Evolutionary conservation across 352 stramenopile genomes (phyloP), one percentile per base, ranked within the genome.

Genomic region (Pythium insidiosum): DNA sequence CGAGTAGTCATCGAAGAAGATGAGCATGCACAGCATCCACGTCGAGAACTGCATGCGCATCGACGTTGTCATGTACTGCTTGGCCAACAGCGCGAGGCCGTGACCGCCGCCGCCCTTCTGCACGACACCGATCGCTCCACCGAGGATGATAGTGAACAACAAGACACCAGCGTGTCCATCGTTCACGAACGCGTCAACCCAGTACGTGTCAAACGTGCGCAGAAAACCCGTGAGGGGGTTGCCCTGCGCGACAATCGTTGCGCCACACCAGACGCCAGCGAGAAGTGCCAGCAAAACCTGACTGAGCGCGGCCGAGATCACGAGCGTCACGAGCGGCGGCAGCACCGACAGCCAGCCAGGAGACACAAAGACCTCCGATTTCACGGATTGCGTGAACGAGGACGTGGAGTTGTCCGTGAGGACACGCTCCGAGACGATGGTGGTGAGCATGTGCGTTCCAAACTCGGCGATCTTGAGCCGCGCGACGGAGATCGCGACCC

Each of bases 1-100:
- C 51, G 84, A 93, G 64, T 95, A 96, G 62, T 96, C 86, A 53
- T 96, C 86, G 49, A 96, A 96, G 69, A 96, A 96, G 56, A 95
- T 91, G 44, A 92, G 58, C 39, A 89, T 56, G 38, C 80, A 92
- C 20, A 93, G 54, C 37, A 87, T 46, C 77, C 77, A 93, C 35
- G 80, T 88, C 16, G 78, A 78, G 23, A 95, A 58, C 51, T 90
- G 79, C 73, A 89, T 89, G 11, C 78, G 71, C 43, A 92, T 56
- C 35, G 73, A 84, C 28, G 75, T 82, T 10, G 73, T 89, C 78
- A 90, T 90, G 54, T 73, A 87, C 51, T 82, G 65, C 51, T 88
- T 84, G 31, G 77, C 77, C 20, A 88, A 46, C 13, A 88, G 54
- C 37, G 86, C 83, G 30, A 96, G 61, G 7, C 86, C 86, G 42